phyloP scores from a whole-genome alignment of 805 yeast species.

The Kuraishia ogatae region DNA sequence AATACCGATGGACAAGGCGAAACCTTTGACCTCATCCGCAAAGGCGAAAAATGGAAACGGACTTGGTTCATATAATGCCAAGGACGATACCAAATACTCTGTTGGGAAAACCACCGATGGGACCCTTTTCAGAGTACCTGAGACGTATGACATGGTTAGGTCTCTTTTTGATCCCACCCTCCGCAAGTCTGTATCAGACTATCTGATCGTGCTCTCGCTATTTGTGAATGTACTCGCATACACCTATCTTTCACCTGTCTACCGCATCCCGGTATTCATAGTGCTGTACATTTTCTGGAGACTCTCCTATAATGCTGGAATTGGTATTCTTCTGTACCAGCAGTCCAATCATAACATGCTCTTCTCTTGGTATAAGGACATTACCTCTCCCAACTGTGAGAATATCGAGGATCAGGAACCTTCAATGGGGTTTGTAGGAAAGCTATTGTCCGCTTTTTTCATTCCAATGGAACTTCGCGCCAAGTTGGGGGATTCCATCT shows the following conservation, averaged over 20 bases:
- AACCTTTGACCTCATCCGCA: too few relatives aligned
- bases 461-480: conserved; percentile 14
- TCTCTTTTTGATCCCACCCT: conserved; percentile 72
- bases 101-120: conserved; percentile 37
- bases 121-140: conserved; percentile 39
- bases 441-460: neutral
- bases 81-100: conserved; percentile 10
- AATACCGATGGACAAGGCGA: neutral
- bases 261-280: conserved; percentile 32
- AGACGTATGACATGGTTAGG: conserved; percentile 78
- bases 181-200: conserved; percentile 58
- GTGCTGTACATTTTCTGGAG: conserved; percentile 67
- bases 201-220: conserved; percentile 42
- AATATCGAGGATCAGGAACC: conserved; percentile 6
- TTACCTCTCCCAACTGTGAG: conserved; percentile 7
- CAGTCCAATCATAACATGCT: conserved; percentile 56
- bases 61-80: conserved; percentile 4
- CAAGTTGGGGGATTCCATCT: conserved; percentile 33
- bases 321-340: conserved; percentile 55
- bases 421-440: neutral
- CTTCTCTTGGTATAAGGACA: conserved; percentile 26
- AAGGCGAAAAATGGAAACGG: neutral
- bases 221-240: conserved; percentile 25
- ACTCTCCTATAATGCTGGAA: conserved; percentile 68
- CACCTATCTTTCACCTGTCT: conserved; percentile 13